Base-by-base conservation (phyloP, 2,329 filamentous ascomycete species). In the Dactylonectria macrodidyma region DNA sequence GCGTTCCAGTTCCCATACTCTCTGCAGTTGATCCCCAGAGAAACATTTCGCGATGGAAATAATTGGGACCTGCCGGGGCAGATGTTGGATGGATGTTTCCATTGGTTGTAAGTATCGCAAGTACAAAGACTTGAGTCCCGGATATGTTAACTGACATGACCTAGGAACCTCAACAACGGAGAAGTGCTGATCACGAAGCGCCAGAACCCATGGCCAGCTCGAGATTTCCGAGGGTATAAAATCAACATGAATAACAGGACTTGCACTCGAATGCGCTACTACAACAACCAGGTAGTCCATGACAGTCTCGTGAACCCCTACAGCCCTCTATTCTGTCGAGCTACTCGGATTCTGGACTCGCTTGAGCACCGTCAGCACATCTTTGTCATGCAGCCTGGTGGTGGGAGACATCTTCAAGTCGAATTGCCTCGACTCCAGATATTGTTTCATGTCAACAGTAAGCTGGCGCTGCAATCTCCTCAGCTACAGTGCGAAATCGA, bases 401-500 rank as follows among this genome's bases (percentile, higher is more conserved):
- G 62, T 0, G 47, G n/a, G 0, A 65, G 71, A 0, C 66, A 68
- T 0, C 67, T 90, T 0, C 73, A 74, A 0, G 83, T 90, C 0
- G 84, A 90, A 30, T 68, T 91, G n/a, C 81, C 81, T 56, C 82
- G 85, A 5, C 75, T 90, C 5, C 84, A 90, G 48, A 76, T 92
- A 0, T 77, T 75, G 0, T 91, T 92, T 67, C 70, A 66, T 5
- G 86, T 91, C 1, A 88, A 87, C 64, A 6, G 24, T 0, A 68
- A 75, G 0, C 74, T 78, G 0, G 71, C 84, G 0, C 81, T 92
- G 0, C 72, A 85, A 30, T 90, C 83, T 16, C 79, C 70, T 0
- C 82, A 91, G 65, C 79, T 91, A 0, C 76, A 79, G 2, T 81
- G 84, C 0, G 82, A 87, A 56, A 81, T 93, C 10, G 87, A 90